These are phyloP conservation scores for Heterobasidion occidentale DNA, from an alignment of 1,284 basidiomycete species.

Conservation along the genomic window DNA sequence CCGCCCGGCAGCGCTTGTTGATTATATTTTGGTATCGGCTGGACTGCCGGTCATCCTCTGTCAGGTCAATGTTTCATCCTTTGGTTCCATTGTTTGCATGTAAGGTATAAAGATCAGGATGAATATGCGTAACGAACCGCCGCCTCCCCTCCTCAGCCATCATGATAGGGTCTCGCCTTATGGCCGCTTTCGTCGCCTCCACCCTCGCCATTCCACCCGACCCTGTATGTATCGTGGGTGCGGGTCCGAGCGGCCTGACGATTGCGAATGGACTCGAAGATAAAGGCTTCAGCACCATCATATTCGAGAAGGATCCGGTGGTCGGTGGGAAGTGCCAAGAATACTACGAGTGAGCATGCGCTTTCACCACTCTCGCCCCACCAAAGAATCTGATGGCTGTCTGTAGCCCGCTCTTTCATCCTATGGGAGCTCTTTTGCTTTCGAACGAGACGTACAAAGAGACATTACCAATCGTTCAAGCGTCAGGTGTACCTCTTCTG, in stretches of 20 bases:
- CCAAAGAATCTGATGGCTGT: background rate
- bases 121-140: too few relatives aligned
- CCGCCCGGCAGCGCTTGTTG: too few relatives aligned
- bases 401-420: background rate
- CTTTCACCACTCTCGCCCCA: background rate
- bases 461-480: background rate
- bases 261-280: background rate
- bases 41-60: too few relatives aligned
- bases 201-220: background rate
- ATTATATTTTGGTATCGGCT: too few relatives aligned
- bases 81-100: too few relatives aligned
- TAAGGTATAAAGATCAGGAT: too few relatives aligned
- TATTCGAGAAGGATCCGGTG: background rate
- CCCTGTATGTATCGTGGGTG: background rate
- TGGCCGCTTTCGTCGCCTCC: background rate
- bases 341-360: background rate
- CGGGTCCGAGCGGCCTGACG: background rate
- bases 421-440: background rate
- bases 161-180: too few relatives aligned
- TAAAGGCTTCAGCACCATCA: background rate
- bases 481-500: background rate
- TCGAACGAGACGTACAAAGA: background rate
- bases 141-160: too few relatives aligned
- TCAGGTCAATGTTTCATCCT: too few relatives aligned
- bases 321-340: background rate